Percentiles rank a stretch among this genome's conserved stretches.
Conservation (phyloP, 2,329 filamentous ascomycete species). For the Diaporthe citri region DNA sequence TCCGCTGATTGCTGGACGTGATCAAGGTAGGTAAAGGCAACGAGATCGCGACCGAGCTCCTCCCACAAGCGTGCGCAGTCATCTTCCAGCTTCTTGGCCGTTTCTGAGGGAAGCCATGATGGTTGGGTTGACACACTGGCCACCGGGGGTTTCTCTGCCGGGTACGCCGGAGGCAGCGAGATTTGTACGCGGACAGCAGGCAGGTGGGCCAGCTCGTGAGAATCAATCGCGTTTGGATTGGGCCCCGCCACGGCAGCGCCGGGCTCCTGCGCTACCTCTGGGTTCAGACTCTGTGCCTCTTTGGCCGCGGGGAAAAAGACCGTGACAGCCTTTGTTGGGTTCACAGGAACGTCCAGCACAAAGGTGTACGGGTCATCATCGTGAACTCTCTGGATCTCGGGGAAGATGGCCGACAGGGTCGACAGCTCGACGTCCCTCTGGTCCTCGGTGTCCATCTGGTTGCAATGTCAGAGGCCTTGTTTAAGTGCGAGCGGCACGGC, state of each 20-base stretch:
- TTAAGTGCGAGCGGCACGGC: background rate
- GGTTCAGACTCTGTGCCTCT: slow-evolving; percentile 44
- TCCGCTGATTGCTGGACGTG: slow-evolving; percentile 71
- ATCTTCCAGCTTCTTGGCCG: slow-evolving; percentile 62
- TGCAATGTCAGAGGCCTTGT: background rate
- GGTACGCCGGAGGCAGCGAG: slow-evolving; percentile 69
- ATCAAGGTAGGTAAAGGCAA: slow-evolving; percentile 74
- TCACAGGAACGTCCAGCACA: slow-evolving; percentile 69
- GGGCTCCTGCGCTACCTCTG: slow-evolving; percentile 40
- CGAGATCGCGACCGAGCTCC: slow-evolving; percentile 69
- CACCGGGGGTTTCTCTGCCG: slow-evolving; percentile 62
- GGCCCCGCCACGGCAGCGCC: slow-evolving; percentile 32
- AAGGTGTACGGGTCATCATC: slow-evolving; percentile 61
- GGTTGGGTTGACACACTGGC: slow-evolving; percentile 66
- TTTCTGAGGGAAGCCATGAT: slow-evolving; percentile 66
- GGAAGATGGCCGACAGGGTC: slow-evolving; percentile 74
- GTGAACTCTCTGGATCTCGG: slow-evolving; percentile 67
- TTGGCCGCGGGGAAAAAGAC: slow-evolving; percentile 68
- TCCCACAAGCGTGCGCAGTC: slow-evolving; percentile 71
- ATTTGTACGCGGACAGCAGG: slow-evolving; percentile 69
- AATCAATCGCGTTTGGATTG: slow-evolving; percentile 51
- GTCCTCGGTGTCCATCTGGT: slow-evolving; percentile 55
- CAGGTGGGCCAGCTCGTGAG: slow-evolving; percentile 67
- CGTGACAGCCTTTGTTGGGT: slow-evolving; percentile 65
- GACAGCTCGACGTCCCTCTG: slow-evolving; percentile 70